Percentiles rank a stretch among this genome's conserved stretches.
Evolutionary conservation across 257 asterid genomes (phyloP).

Genomic region (Solanum stenotomum): DNA sequence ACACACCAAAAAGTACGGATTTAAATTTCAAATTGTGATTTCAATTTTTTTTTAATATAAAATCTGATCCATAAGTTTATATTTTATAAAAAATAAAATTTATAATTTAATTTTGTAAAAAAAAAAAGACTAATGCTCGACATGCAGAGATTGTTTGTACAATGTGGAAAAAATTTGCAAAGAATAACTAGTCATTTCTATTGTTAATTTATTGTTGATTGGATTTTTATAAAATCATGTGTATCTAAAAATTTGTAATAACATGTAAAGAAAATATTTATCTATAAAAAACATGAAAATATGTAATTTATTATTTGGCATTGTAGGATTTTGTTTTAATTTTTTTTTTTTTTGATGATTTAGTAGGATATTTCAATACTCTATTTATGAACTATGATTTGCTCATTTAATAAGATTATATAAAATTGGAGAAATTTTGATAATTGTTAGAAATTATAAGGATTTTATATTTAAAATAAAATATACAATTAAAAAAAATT

Average conservation of each 20-base stretch:
- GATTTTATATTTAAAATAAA: too few relatives aligned
- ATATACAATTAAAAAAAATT: neutral
- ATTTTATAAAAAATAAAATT: too few relatives aligned
- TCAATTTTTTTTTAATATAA: neutral
- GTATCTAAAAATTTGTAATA: neutral
- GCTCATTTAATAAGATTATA: neutral
- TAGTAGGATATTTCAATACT: neutral
- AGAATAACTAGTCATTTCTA: neutral
- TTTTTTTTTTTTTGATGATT: too few relatives aligned
- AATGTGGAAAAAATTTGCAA: neutral
- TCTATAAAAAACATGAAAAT: too few relatives aligned
- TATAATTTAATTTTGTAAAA: neutral
- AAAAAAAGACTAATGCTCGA: neutral
- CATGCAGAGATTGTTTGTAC: neutral
- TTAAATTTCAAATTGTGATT: neutral
- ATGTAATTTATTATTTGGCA: neutral
- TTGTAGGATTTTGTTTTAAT: too few relatives aligned
- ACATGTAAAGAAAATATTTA: too few relatives aligned
- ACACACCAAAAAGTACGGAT: neutral
- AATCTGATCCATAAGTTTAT: too few relatives aligned
- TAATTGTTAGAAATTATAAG: neutral
- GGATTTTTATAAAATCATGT: neutral
- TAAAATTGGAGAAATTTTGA: too few relatives aligned
- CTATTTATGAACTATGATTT: neutral
- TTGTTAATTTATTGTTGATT: neutral